Percentiles rank a stretch among this genome's conserved stretches.
Conservation (phyloP, 768 basidiomycete species). For the Tricholoma matsutake region DNA sequence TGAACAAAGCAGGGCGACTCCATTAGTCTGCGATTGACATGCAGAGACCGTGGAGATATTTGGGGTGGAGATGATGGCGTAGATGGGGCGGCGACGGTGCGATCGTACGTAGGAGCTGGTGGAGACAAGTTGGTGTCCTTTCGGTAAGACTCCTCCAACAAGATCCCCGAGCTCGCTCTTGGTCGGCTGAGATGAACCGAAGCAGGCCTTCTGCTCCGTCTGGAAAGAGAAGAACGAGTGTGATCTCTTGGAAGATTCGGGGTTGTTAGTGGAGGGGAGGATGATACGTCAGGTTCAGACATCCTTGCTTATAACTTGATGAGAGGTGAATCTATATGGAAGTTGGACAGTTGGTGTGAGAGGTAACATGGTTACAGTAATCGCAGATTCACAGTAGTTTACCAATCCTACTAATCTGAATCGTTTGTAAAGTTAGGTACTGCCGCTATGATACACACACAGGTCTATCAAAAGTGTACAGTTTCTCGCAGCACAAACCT, state of each 20-base stretch:
- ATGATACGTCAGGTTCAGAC: constrained; percentile 26
- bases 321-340: not conserved
- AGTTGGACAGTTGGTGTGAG: not conserved
- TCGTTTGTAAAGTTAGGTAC: too few relatives aligned
- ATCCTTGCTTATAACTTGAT: not conserved
- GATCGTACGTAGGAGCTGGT: constrained; percentile 17
- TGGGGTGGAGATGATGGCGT: constrained; percentile 10
- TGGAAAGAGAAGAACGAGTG: constrained; percentile 38
- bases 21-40: constrained; percentile 30
- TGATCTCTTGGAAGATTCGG: constrained; percentile 12
- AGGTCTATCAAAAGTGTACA: constrained; percentile 55
- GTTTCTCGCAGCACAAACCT: constrained; percentile 68
- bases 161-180: constrained; percentile 42
- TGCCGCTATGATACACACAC: too few relatives aligned
- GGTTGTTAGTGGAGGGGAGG: constrained; percentile 42
- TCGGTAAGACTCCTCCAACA: constrained; percentile 37
- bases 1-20: constrained; percentile 91
- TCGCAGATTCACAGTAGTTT: not conserved
- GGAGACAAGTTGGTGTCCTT: constrained; percentile 22
- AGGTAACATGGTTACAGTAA: not conserved
- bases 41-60: constrained; percentile 11
- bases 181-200: constrained; percentile 41
- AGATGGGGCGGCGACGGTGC: constrained; percentile 19
- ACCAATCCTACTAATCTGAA: not conserved
- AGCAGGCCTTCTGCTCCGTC: constrained; percentile 41